phyloP scores from a whole-genome alignment of 176 grass and related monocot genomes.

The Thalia dealbata region DNA sequence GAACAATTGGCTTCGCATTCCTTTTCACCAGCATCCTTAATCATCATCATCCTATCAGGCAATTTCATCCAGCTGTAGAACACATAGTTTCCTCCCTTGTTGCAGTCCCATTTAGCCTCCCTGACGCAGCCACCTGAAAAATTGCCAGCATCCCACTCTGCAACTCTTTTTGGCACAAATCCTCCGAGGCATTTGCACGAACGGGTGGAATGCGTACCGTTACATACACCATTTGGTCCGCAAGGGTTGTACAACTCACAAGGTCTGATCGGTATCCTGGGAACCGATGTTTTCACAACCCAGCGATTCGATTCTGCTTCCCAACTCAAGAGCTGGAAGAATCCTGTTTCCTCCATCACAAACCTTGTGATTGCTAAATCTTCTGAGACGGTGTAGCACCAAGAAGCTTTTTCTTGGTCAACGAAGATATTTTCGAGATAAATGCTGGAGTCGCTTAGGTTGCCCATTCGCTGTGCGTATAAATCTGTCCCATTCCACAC shows the following conservation, averaged over 20 bases:
- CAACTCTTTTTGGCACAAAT: not conserved
- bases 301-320: not conserved
- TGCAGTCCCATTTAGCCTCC: not conserved
- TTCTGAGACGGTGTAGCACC: no score
- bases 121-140: not conserved
- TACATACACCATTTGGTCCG: no score
- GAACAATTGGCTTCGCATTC: not conserved
- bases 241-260: slow-evolving; percentile 2
- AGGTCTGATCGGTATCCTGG: not conserved
- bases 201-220: not conserved
- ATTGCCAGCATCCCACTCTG: not conserved
- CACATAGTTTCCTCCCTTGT: not conserved
- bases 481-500: not conserved
- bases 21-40: not conserved
- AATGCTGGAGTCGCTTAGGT: no score
- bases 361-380: no score
- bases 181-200: not conserved
- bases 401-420: no score
- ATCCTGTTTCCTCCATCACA: no score
- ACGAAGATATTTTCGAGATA: no score
- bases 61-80: not conserved
- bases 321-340: not conserved
- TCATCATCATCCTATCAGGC: not conserved
- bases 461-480: no score
- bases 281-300: not conserved